phyloP scores from a whole-genome alignment of 2,329 filamentous ascomycete species.

The Mycosphaerella arachidis region DNA sequence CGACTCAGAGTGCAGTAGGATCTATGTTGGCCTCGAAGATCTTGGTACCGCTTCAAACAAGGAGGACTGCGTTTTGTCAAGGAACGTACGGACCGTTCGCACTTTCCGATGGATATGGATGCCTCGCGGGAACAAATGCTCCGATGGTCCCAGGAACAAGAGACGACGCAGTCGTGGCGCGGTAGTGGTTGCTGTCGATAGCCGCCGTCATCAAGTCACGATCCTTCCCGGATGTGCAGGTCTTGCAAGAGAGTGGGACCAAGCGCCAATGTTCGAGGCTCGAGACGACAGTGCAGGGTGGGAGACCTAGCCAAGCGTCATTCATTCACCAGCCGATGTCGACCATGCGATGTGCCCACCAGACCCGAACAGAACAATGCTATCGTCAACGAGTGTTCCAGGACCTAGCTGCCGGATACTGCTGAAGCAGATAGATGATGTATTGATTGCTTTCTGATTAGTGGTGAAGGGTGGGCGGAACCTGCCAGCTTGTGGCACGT shows the following conservation, averaged over 20 bases:
- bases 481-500: constrained; percentile 21
- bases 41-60: background rate
- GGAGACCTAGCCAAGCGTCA: constrained; percentile 14
- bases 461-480: constrained; percentile 18
- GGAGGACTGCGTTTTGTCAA: constrained; percentile 12
- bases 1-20: background rate
- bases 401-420: constrained; percentile 18
- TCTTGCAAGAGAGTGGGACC: constrained; percentile 15
- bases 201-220: constrained; percentile 15
- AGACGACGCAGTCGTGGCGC: background rate
- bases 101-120: constrained; percentile 9
- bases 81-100: constrained; percentile 11
- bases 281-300: constrained; percentile 16
- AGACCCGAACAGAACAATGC: constrained; percentile 13
- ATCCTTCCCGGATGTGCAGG: constrained; percentile 6
- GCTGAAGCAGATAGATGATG: constrained; percentile 24
- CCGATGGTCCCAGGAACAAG: background rate
- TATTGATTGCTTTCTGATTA: constrained; percentile 25
- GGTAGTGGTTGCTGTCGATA: constrained; percentile 3
- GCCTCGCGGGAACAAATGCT: constrained; percentile 13
- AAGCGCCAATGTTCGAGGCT: constrained; percentile 17
- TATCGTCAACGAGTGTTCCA: constrained; percentile 13
- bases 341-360: constrained; percentile 18
- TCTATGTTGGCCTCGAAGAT: background rate
- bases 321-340: constrained; percentile 9